phyloP scores from a whole-genome alignment of 306 rosid species.

The Medicago arabica region DNA sequence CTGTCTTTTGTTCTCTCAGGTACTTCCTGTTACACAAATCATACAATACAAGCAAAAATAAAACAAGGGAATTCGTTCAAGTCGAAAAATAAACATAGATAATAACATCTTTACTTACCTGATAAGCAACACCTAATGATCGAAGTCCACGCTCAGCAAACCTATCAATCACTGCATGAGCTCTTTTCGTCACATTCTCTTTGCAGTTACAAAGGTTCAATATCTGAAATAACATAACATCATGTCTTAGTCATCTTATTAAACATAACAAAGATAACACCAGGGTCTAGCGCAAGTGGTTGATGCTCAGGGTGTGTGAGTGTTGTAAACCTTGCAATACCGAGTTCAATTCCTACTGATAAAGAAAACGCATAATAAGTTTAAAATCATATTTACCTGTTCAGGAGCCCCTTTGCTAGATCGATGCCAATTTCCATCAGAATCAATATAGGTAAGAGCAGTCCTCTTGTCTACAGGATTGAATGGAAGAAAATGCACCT shows the following conservation, averaged over 20 bases:
- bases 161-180: constrained; percentile 73
- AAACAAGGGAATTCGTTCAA: constrained; percentile 33
- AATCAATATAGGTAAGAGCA: constrained; percentile 89
- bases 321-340: not conserved
- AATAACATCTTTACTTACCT: constrained; percentile 53
- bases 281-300: not conserved
- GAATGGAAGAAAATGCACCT: constrained; percentile 91
- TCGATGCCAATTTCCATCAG: constrained; percentile 84
- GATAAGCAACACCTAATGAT: constrained; percentile 89
- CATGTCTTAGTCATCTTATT: constrained; percentile 13
- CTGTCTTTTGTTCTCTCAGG: constrained; percentile 83
- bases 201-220: constrained; percentile 77
- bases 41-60: constrained; percentile 29
- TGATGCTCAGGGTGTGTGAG: not conserved
- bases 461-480: constrained; percentile 99
- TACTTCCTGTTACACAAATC: constrained; percentile 60
- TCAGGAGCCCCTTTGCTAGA: constrained; percentile 99
- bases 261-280: not conserved
- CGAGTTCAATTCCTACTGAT: not conserved
- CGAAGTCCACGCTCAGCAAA: constrained; percentile 97
- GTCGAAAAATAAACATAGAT: not conserved
- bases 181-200: constrained; percentile 72
- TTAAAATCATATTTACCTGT: constrained; percentile 63
- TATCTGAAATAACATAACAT: constrained; percentile 59
- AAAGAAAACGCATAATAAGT: constrained; percentile 15